These are phyloP conservation scores for Anisodus acutangulus DNA, from an alignment of 257 asterid genomes.

Conservation along the genomic window DNA sequence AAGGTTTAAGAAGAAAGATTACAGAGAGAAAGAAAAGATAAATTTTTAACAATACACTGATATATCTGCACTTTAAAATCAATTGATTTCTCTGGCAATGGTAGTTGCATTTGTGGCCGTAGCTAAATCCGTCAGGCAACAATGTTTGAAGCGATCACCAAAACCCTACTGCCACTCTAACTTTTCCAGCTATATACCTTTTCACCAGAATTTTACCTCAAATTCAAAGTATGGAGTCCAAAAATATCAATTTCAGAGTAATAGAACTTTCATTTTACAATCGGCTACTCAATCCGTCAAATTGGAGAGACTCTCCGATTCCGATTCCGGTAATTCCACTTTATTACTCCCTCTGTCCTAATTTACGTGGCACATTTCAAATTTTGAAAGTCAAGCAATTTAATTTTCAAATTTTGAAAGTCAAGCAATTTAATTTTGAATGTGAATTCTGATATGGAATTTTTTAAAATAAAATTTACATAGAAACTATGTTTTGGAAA, in stretches of 20 bases:
- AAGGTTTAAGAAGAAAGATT: too few relatives aligned
- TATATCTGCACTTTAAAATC: not conserved
- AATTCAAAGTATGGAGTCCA: conserved; percentile 15
- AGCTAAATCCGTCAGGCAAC: conserved; percentile 47
- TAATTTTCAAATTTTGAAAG: too few relatives aligned
- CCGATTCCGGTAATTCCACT: conserved; percentile 66
- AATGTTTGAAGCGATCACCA: conserved; percentile 39
- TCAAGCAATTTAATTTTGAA: too few relatives aligned
- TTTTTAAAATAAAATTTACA: too few relatives aligned
- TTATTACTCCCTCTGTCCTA: not conserved
- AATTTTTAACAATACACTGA: not conserved
- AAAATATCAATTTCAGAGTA: conserved; percentile 47
- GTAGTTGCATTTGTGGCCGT: conserved; percentile 47
- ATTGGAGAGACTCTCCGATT: conserved; percentile 59
- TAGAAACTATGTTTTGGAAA: too few relatives aligned
- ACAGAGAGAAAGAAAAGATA: not conserved
- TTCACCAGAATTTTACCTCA: not conserved
- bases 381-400: too few relatives aligned
- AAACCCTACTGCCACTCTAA: conserved; percentile 36
- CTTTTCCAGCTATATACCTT: conserved; percentile 26
- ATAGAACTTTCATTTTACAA: conserved; percentile 68
- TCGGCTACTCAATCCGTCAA: conserved; percentile 72
- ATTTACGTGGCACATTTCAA: too few relatives aligned
- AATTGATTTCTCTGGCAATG: conserved; percentile 1
- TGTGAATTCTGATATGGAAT: too few relatives aligned